Percentiles rank a stretch among this genome's conserved stretches.
These are phyloP conservation scores for Clohesyomyces aquaticus DNA, from an alignment of 495 filamentous ascomycete species.

Conservation along the genomic window DNA sequence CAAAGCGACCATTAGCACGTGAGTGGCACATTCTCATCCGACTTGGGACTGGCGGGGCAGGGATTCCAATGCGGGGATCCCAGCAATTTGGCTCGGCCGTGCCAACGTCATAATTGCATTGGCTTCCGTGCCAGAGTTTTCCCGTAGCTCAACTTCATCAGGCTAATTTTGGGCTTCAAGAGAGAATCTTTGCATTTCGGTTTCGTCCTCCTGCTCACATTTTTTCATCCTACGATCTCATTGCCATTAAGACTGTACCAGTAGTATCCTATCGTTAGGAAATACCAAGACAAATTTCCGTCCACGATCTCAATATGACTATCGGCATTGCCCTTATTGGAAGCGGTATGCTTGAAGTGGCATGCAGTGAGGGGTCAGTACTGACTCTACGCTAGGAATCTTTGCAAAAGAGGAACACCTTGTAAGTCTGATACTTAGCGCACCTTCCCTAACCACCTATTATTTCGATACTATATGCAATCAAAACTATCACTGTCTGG, in stretches of 20 bases:
- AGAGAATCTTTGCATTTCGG: not conserved
- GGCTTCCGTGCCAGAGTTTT: not conserved
- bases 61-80: no score
- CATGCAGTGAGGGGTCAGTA: not conserved
- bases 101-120: not conserved
- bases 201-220: not conserved
- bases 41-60: no score
- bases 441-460: no score
- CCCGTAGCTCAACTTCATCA: not conserved
- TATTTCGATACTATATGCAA: no score
- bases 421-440: not conserved
- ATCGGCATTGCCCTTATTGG: slow-evolving; percentile 26
- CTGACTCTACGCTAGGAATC: slow-evolving; percentile 38
- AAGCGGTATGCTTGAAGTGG: not conserved
- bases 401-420: slow-evolving; percentile 54
- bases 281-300: no score
- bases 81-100: not conserved
- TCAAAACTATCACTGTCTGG: slow-evolving; percentile 2
- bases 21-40: no score
- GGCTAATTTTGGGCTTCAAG: not conserved
- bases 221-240: not conserved
- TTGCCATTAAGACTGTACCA: not conserved
- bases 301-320: slow-evolving; percentile 20
- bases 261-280: no score
- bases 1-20: no score